Conservation (phyloP, 768 basidiomycete species). For the Gymnopilus junonius region DNA sequence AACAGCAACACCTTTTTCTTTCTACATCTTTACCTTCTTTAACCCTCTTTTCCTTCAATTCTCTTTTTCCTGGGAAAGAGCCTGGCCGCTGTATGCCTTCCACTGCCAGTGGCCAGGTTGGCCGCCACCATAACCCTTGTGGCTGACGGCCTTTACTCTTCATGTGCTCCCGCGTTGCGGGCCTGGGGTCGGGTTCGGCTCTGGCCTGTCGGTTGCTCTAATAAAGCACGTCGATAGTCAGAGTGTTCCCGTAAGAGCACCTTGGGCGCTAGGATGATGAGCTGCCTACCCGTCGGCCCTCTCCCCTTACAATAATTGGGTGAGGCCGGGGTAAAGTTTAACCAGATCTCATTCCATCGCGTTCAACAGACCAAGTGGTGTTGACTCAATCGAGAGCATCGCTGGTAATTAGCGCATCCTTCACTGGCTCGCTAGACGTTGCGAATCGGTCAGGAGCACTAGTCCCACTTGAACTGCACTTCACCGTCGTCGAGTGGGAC, state of each 20-base stretch:
- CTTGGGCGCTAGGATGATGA: neutral
- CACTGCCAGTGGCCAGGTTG: neutral
- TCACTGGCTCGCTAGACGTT: neutral
- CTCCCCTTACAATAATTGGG: no score
- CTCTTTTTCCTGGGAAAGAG: no score
- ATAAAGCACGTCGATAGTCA: neutral
- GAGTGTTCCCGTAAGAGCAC: neutral
- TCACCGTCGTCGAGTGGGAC: neutral
- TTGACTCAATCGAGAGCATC: neutral
- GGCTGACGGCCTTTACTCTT: no score
- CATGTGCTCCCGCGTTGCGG: conserved; percentile 5
- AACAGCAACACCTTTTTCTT: no score
- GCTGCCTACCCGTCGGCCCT: neutral
- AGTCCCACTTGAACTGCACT: neutral
- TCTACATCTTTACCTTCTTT: no score
- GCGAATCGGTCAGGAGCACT: neutral
- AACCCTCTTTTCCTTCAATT: no score
- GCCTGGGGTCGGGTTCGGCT: neutral
- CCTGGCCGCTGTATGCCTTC: neutral
- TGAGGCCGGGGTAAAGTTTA: no score
- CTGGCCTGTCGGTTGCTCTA: neutral
- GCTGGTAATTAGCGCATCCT: neutral
- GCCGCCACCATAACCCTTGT: no score
- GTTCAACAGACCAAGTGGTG: neutral
- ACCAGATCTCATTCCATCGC: neutral